A percentile compares a stretch with the other conserved stretches of the same genome.
Evolutionary conservation across 495 filamentous ascomycete species (phyloP).

Genomic region (Neurospora tetraspora): DNA sequence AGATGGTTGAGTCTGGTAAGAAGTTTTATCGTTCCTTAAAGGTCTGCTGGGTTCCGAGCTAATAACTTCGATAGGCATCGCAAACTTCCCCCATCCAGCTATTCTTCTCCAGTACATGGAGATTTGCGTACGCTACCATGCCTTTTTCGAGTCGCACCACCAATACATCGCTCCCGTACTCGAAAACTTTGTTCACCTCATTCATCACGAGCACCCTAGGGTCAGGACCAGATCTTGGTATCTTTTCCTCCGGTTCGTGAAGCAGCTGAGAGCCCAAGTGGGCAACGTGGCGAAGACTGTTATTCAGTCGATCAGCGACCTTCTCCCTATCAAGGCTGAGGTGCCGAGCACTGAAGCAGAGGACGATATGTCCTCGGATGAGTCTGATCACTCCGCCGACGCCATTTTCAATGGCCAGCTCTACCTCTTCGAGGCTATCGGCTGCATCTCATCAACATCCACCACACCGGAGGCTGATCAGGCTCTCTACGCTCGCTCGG

Average conservation of each 20-base stretch:
- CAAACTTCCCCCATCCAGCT: constrained; percentile 77
- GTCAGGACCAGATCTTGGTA: constrained; percentile 93
- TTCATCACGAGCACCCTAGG: constrained; percentile 75
- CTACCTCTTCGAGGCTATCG: constrained; percentile 88
- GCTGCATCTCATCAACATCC: constrained; percentile 72
- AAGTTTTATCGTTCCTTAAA: background rate
- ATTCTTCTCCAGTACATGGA: constrained; percentile 97
- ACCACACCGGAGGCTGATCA: constrained; percentile 72
- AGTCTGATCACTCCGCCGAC: constrained; percentile 78
- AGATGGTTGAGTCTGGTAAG: constrained; percentile 87
- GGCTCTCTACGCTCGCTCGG: constrained; percentile 69
- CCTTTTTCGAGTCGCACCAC: constrained; percentile 81
- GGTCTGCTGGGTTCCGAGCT: constrained; percentile 8
- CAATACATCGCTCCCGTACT: constrained; percentile 71
- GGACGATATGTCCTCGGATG: constrained; percentile 89
- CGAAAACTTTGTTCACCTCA: constrained; percentile 84
- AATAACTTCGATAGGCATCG: constrained; percentile 49
- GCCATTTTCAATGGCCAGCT: constrained; percentile 84
- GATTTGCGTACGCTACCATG: constrained; percentile 83
- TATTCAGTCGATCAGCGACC: constrained; percentile 78
- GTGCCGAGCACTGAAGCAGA: constrained; percentile 64
- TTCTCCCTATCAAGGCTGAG: constrained; percentile 85
- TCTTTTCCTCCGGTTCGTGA: constrained; percentile 87
- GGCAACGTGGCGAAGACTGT: constrained; percentile 83
- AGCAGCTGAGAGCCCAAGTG: constrained; percentile 69